Conservation (phyloP, 2,329 filamentous ascomycete species). For the Phaeoacremonium minimum region DNA sequence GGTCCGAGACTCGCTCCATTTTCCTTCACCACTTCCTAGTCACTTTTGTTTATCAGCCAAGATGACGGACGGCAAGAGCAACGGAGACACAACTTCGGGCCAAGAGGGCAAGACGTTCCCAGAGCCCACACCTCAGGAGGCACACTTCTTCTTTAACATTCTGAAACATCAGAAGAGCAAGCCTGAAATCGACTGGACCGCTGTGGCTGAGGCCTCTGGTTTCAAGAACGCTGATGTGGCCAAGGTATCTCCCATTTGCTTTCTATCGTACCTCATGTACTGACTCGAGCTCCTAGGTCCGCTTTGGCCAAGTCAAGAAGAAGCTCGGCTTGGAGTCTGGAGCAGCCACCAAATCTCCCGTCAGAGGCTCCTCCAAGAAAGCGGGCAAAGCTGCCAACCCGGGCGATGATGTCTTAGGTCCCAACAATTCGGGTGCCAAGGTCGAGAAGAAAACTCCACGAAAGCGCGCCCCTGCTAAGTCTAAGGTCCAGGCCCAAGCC, state of each 20-base stretch:
- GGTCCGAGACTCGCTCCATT: too few relatives aligned
- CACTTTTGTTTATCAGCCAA: not conserved
- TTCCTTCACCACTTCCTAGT: too few relatives aligned
- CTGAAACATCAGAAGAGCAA: slow-evolving; percentile 36
- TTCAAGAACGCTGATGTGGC: slow-evolving; percentile 43
- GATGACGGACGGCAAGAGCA: not conserved
- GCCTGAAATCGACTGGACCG: slow-evolving; percentile 43
- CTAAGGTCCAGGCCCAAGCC: too few relatives aligned
- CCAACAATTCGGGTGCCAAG: too few relatives aligned
- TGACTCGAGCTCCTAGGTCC: too few relatives aligned
- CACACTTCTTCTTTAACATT: slow-evolving; percentile 38
- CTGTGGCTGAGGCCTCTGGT: slow-evolving; percentile 33
- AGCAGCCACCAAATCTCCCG: too few relatives aligned
- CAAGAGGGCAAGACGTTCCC: slow-evolving; percentile 6
- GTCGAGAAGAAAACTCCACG: slow-evolving; percentile 9
- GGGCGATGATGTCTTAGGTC: too few relatives aligned
- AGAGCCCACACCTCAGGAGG: slow-evolving; percentile 33
- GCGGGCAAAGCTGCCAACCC: slow-evolving; percentile 2
- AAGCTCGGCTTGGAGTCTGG: slow-evolving; percentile 35
- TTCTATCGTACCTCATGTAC: too few relatives aligned
- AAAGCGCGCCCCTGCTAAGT: not conserved
- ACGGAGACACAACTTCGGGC: too few relatives aligned
- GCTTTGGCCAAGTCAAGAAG: slow-evolving; percentile 45
- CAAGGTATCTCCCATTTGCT: too few relatives aligned
- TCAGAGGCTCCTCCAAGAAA: slow-evolving; percentile 4